These are phyloP conservation scores for Lentinula detonsa DNA, from an alignment of 768 basidiomycete species.

Conservation along the genomic window DNA sequence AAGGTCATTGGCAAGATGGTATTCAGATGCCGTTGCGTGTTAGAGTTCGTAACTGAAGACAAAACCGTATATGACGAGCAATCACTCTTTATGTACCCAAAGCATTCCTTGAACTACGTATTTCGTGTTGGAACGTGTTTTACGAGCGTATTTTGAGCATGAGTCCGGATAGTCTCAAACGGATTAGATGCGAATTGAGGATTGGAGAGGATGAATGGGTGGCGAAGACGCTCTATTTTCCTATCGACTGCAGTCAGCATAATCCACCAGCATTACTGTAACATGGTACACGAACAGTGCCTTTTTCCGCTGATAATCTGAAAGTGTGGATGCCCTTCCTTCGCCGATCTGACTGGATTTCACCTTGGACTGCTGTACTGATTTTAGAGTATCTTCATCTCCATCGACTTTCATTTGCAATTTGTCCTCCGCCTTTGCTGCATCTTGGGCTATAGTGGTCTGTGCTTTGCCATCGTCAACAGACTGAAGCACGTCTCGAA, in stretches of 20 bases:
- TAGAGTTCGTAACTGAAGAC: neutral
- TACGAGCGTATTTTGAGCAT: conserved; percentile 72
- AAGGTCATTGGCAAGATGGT: neutral
- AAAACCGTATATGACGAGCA: neutral
- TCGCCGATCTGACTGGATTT: conserved; percentile 60
- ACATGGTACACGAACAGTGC: conserved; percentile 40
- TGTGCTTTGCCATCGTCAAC: conserved; percentile 33
- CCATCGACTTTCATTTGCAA: conserved; percentile 1
- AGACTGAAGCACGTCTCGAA: conserved; percentile 48
- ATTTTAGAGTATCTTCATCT: neutral
- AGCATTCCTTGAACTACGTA: neutral
- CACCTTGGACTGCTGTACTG: conserved; percentile 13
- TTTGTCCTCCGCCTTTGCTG: conserved; percentile 17
- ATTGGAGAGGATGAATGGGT: conserved; percentile 64
- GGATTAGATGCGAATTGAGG: conserved; percentile 63
- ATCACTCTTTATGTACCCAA: neutral
- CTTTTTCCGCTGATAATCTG: conserved; percentile 57
- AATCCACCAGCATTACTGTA: neutral
- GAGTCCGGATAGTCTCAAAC: conserved; percentile 72
- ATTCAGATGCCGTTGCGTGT: neutral
- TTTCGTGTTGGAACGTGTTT: conserved; percentile 29
- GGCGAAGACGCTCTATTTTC: conserved; percentile 58
- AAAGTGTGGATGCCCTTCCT: conserved; percentile 53
- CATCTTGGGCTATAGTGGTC: conserved; percentile 7
- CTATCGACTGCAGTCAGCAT: conserved; percentile 25